Evolutionary conservation across 768 basidiomycete species (phyloP), one percentile per base, ranked within the genome.

Genomic region (Exidia glandulosa): DNA sequence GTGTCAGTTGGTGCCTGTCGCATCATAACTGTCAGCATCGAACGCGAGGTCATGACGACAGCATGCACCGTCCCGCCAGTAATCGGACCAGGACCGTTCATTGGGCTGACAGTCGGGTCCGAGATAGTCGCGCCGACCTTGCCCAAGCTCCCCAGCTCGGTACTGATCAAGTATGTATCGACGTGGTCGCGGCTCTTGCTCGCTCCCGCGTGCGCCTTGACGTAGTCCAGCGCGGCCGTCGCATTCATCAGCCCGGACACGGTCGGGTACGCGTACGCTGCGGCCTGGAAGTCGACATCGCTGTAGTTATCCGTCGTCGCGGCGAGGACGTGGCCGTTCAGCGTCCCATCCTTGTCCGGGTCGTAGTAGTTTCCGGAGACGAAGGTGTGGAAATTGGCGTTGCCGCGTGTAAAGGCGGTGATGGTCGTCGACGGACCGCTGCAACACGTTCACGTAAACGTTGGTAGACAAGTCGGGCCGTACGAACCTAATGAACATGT

Each of bases 311-410:
- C 65, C 5, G 70, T 69, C 12, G 65, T 66, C 30, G 62, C 61
- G 10, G 70, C 61, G 19, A 73, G 61, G 31, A 72, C 66, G 41
- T 62, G 69, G 30, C 72, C 71, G 54, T n/a, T 29, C 23, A 37
- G 50, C 25, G 1, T n/a, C 31, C 27, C 60, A 14, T 67, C 66
- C 63, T 71, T 66, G 59, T 72, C 68, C 4, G 71, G 67, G 57
- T 73, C 71, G 59, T 72, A 71, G 58, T 71, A 73, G 54, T 73
- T 73, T 50, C 69, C 66, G 36, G 70, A 70, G 7, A 73, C 71
- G 59, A 63, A 73, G 3, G 72, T 69, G 56, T 72, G 72, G 68
- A 73, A 73, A 59, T 73, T 72, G 3, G 69, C 66, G 63, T 73
- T 73, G 63, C 72, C 72, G 62, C 72, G 72, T 1, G 72, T 72